Conservation (phyloP, 1,284 basidiomycete genomes). For the Caloboletus inedulis region DNA sequence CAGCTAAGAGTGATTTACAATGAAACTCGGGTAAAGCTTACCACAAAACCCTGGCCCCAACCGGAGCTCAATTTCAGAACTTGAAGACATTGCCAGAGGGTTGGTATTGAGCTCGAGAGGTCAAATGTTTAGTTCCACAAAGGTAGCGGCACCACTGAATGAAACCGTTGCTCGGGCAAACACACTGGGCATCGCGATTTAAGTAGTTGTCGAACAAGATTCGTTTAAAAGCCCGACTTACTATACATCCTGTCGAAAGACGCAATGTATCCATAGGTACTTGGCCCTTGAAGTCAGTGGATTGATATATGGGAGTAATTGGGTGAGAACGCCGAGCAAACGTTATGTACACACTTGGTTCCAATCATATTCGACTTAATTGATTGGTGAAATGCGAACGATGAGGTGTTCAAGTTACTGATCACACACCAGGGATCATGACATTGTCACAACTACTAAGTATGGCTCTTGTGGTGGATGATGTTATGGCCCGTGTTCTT, state of each 20-base stretch:
- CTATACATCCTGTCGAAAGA: background rate
- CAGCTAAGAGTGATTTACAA: background rate
- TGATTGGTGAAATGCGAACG: too few species aligned
- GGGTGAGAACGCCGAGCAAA: too few species aligned
- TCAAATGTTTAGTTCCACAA: background rate
- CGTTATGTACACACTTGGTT: too few species aligned
- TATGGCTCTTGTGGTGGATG: background rate
- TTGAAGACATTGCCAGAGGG: background rate
- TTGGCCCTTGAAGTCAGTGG: background rate
- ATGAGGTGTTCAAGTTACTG: too few species aligned
- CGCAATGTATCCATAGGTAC: background rate
- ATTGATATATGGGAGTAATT: too few species aligned
- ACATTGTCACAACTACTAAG: too few species aligned
- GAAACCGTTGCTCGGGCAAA: background rate
- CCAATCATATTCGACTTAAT: too few species aligned
- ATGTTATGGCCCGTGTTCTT: conserved; percentile 19
- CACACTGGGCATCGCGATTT: background rate
- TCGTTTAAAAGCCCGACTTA: conserved; percentile 5
- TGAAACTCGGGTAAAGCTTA: background rate
- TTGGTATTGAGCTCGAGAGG: background rate
- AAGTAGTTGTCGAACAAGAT: background rate
- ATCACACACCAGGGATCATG: too few species aligned
- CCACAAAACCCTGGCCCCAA: conserved; percentile 9
- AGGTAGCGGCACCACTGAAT: background rate
- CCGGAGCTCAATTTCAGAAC: background rate